A percentile compares a stretch with the other conserved stretches of the same genome.
Conservation (phyloP, 768 basidiomycete species). For the Suillus lakei region DNA sequence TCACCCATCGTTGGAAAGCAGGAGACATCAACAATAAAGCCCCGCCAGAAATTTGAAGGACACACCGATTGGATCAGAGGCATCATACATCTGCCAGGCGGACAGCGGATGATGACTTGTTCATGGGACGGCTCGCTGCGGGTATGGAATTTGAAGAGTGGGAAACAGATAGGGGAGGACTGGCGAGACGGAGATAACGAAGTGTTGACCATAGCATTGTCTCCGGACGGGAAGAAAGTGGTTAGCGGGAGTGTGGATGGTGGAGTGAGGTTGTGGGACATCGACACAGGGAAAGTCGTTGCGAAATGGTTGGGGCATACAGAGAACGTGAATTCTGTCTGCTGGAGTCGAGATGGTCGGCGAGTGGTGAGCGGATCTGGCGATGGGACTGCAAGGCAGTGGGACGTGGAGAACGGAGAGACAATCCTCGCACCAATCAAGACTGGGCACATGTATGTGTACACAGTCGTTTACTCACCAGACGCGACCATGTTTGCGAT, state of each 20-base stretch:
- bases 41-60: not conserved
- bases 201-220: not conserved
- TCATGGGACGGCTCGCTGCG: not conserved
- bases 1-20: not conserved
- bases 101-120: not conserved
- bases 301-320: not conserved
- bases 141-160: not conserved
- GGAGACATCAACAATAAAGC: not conserved
- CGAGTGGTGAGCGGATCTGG: not conserved
- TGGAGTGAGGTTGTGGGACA: not conserved
- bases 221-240: not conserved
- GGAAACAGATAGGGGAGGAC: not conserved
- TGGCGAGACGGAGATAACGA: not conserved
- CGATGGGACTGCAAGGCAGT: not conserved
- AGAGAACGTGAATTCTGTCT: not conserved
- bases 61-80: not conserved
- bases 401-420: not conserved
- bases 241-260: not conserved
- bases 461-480: not conserved
- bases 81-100: not conserved
- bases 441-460: not conserved
- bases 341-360: not conserved
- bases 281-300: not conserved
- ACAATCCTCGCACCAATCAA: constrained; percentile 26
- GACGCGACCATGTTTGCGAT: not conserved